phyloP scores from a whole-genome alignment of 805 yeast species.

The Naumovozyma castellii region DNA sequence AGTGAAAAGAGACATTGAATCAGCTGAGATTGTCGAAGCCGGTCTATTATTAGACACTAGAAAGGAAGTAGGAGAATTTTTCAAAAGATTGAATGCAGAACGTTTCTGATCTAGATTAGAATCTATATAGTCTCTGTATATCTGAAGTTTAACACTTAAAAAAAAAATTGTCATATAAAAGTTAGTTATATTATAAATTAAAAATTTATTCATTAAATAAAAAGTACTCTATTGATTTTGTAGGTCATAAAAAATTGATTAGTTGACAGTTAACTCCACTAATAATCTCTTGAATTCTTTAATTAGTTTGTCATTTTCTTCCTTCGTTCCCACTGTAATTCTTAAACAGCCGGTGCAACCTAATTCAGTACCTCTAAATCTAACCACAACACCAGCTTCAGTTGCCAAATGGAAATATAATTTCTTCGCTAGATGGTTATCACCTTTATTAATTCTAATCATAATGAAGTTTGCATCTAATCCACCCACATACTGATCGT shows the following conservation, averaged over 20 bases:
- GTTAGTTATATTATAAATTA: not conserved
- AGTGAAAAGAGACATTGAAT: slow-evolving; percentile 4
- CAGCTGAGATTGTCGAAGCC: slow-evolving; percentile 17
- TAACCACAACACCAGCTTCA: slow-evolving; percentile 67
- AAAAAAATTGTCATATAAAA: too few relatives aligned
- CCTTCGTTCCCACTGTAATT: slow-evolving; percentile 74
- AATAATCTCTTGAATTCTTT: slow-evolving; percentile 36
- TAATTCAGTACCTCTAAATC: slow-evolving; percentile 84
- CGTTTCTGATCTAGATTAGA: not conserved
- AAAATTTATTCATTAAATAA: too few relatives aligned
- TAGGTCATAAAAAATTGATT: too few relatives aligned
- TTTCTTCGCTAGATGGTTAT: slow-evolving; percentile 59
- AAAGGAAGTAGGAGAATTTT: slow-evolving; percentile 20
- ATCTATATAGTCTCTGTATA: not conserved
- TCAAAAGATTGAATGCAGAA: slow-evolving; percentile 7
- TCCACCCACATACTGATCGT: slow-evolving; percentile 65
- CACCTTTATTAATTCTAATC: slow-evolving; percentile 66
- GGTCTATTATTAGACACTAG: slow-evolving; percentile 19
- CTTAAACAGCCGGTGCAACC: slow-evolving; percentile 86
- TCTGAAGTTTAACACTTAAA: not conserved
- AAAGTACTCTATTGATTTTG: too few relatives aligned
- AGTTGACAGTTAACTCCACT: slow-evolving; percentile 1
- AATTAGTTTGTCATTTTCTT: slow-evolving; percentile 57
- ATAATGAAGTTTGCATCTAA: slow-evolving; percentile 79
- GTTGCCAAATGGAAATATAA: slow-evolving; percentile 66